Percentiles rank a stretch among this genome's conserved stretches.
Conservation (phyloP, 179 eudicot genomes). For the Camellia oleifera region DNA sequence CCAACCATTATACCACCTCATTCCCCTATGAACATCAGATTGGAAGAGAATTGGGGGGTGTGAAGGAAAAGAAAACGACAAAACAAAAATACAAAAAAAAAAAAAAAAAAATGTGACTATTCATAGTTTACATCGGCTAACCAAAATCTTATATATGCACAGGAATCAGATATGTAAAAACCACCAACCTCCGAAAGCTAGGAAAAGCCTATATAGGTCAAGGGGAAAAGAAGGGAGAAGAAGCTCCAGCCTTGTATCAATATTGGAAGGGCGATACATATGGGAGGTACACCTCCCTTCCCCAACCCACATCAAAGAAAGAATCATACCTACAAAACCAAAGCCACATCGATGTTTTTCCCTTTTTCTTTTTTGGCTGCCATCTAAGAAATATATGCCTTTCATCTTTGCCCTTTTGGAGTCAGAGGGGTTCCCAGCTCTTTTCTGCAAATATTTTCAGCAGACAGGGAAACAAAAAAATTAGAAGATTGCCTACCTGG, state of each 20-base stretch:
- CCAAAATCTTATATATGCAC: constrained; percentile 3
- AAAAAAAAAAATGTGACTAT: neutral
- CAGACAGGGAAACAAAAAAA: neutral
- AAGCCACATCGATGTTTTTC: neutral
- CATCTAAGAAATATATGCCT: neutral
- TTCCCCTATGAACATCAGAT: neutral
- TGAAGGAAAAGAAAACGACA: no score
- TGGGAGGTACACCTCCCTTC: neutral
- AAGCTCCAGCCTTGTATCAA: neutral
- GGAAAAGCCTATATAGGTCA: neutral
- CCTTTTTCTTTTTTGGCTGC: neutral
- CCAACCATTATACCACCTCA: neutral
- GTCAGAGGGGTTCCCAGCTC: neutral
- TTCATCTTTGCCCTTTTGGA: neutral
- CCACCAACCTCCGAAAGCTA: neutral
- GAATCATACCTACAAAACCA: neutral
- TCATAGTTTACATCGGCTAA: constrained; percentile 5
- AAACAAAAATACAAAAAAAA: no score
- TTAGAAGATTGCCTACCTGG: neutral
- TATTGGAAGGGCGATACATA: neutral
- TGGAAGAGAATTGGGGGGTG: neutral
- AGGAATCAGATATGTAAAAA: neutral
- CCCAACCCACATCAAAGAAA: neutral
- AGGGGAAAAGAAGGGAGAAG: neutral
- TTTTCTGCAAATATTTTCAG: constrained; percentile 47